A percentile compares a stretch with the other conserved stretches of the same genome.
Evolutionary conservation across 305 asterid genomes (phyloP).

Genomic region (Ilex paraguariensis): DNA sequence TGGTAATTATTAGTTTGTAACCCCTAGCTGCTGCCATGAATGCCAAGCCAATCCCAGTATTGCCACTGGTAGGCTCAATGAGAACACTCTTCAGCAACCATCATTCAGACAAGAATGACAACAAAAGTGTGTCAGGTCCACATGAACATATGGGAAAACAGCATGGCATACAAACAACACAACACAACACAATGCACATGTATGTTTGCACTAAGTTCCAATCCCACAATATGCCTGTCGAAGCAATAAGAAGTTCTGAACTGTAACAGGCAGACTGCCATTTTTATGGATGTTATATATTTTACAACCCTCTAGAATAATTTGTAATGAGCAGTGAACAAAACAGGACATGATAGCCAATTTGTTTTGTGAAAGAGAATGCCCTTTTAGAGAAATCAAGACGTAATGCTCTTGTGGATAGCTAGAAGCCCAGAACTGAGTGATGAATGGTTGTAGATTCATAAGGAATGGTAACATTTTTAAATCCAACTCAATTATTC

Average conservation of each 20-base stretch:
- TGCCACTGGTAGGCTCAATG: conserved; percentile 40
- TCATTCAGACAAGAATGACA: neutral
- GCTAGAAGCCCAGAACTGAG: too few relatives aligned
- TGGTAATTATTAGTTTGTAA: conserved; percentile 32
- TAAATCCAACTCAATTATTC: too few relatives aligned
- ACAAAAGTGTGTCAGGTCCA: neutral
- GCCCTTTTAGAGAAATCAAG: too few relatives aligned
- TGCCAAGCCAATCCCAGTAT: conserved; percentile 42
- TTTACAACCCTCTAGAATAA: too few relatives aligned
- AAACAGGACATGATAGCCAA: too few relatives aligned
- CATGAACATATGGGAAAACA: neutral
- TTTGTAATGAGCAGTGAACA: too few relatives aligned
- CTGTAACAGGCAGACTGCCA: too few relatives aligned
- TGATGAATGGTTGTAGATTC: neutral
- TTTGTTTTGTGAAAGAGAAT: too few relatives aligned
- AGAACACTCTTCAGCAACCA: conserved; percentile 23
- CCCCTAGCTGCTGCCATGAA: conserved; percentile 40
- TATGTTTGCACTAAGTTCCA: neutral
- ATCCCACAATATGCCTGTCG: neutral
- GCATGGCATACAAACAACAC: too few relatives aligned
- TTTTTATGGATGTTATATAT: too few relatives aligned
- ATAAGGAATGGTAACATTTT: neutral
- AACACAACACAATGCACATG: neutral
- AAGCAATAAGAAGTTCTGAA: too few relatives aligned
- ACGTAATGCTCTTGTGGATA: too few relatives aligned